Evolutionary conservation across 2,329 filamentous ascomycete species (phyloP).

Genomic region (Fusarium sp.): DNA sequence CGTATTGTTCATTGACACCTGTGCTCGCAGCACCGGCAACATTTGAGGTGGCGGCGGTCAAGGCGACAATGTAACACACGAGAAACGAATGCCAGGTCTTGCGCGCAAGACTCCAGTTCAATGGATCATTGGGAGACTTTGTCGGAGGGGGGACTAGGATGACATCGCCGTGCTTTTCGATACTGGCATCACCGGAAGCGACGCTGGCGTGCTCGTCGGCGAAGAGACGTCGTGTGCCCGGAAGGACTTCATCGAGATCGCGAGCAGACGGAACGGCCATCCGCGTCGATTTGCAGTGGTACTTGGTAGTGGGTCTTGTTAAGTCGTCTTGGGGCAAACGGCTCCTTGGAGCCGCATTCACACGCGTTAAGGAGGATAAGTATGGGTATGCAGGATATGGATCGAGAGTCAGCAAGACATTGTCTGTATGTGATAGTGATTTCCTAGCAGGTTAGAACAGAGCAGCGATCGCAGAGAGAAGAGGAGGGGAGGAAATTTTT

Average conservation of each 20-base stretch:
- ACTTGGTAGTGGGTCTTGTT: slow-evolving; percentile 1
- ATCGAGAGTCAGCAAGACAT: slow-evolving; percentile 37
- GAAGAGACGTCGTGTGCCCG: slow-evolving; percentile 45
- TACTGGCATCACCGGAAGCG: slow-evolving; percentile 32
- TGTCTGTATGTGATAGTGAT: slow-evolving; percentile 1
- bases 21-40: slow-evolving; percentile 62
- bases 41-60: slow-evolving; percentile 66
- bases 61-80: slow-evolving; percentile 62
- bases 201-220: slow-evolving; percentile 41
- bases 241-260: slow-evolving; percentile 41
- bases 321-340: slow-evolving; percentile 22
- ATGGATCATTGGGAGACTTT: slow-evolving; percentile 60
- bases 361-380: slow-evolving; percentile 34
- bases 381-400: slow-evolving; percentile 22
- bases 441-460: neutral
- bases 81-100: slow-evolving; percentile 62
- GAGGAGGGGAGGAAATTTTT: slow-evolving; percentile 7
- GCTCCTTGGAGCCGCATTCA: slow-evolving; percentile 37
- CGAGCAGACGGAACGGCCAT: slow-evolving; percentile 35
- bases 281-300: slow-evolving; percentile 9
- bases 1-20: slow-evolving; percentile 60
- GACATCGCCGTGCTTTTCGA: slow-evolving; percentile 54
- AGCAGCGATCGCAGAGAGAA: neutral
- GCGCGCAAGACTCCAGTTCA: slow-evolving; percentile 59
- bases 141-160: slow-evolving; percentile 65